phyloP scores from a whole-genome alignment of 495 filamentous ascomycete genomes.

The Penicillium nucicola region DNA sequence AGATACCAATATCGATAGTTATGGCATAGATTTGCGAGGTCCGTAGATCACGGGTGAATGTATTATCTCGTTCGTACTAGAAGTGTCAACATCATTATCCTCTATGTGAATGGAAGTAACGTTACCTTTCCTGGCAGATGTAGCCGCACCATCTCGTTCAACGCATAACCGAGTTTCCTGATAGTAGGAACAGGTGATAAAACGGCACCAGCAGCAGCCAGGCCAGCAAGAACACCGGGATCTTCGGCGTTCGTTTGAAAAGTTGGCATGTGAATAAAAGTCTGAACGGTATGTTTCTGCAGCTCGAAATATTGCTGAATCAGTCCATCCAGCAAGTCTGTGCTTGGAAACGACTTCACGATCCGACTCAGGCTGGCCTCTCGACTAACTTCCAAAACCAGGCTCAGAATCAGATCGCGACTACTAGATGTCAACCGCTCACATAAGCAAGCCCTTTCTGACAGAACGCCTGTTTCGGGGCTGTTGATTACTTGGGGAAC shows the following conservation, averaged over 20 bases:
- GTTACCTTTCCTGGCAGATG: conserved; percentile 46
- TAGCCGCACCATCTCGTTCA: conserved; percentile 57
- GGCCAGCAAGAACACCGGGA: conserved; percentile 53
- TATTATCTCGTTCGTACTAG: conserved; percentile 56
- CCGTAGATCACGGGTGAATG: conserved; percentile 48
- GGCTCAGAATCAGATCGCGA: conserved; percentile 55
- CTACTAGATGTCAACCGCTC: conserved; percentile 43
- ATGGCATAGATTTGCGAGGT: conserved; percentile 55
- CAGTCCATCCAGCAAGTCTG: conserved; percentile 55
- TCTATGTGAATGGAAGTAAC: not conserved
- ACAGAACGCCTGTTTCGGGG: conserved; percentile 14
- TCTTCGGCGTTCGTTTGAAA: conserved; percentile 48
- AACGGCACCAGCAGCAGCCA: conserved; percentile 55
- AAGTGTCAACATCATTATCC: not conserved
- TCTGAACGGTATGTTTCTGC: conserved; percentile 45
- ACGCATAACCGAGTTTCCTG: conserved; percentile 59
- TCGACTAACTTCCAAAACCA: conserved; percentile 52
- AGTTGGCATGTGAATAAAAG: conserved; percentile 57
- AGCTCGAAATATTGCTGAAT: conserved; percentile 58
- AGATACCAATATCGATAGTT: conserved; percentile 56
- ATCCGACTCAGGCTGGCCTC: conserved; percentile 43
- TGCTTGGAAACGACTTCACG: conserved; percentile 58
- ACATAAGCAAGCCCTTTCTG: conserved; percentile 21
- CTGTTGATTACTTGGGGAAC: conserved; percentile 39
- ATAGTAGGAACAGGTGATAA: conserved; percentile 52